Evolutionary conservation across 2,329 filamentous ascomycete genomes (phyloP).

Genomic region (Monilinia fructicola): DNA sequence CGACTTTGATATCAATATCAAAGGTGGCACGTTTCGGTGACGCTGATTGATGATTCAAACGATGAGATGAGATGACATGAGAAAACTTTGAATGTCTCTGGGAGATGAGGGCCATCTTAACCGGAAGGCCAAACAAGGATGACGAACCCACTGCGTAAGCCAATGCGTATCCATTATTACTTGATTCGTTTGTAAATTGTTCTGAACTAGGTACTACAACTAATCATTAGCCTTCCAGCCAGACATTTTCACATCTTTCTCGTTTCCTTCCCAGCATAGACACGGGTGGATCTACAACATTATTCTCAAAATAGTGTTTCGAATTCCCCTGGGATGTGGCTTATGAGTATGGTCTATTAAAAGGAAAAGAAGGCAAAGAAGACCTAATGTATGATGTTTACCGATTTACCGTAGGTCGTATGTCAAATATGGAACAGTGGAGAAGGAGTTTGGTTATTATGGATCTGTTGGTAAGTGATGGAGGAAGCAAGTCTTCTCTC

Average conservation of each 20-base stretch:
- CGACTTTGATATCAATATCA: slow-evolving; percentile 5
- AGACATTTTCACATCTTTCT: neutral
- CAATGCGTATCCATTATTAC: slow-evolving; percentile 20
- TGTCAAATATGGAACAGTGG: slow-evolving; percentile 16
- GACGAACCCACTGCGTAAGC: slow-evolving; percentile 18
- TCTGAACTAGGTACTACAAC: neutral
- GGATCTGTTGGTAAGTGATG: slow-evolving; percentile 13
- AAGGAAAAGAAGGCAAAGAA: neutral
- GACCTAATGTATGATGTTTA: too few species aligned
- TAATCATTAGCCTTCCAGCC: neutral
- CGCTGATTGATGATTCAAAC: neutral
- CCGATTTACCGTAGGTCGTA: neutral
- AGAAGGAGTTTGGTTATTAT: slow-evolving; percentile 17
- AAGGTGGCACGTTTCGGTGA: neutral
- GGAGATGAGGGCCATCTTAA: slow-evolving; percentile 19
- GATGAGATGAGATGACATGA: neutral
- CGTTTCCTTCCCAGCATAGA: neutral
- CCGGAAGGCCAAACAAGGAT: slow-evolving; percentile 18
- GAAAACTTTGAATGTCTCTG: neutral
- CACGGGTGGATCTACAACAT: neutral
- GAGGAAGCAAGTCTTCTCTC: slow-evolving; percentile 11
- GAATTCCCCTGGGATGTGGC: neutral
- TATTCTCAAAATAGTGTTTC: slow-evolving; percentile 8
- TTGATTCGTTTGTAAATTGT: slow-evolving; percentile 2
- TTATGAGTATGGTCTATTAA: slow-evolving; percentile 6